Conservation (phyloP, 140 eudicot genomes). For the Oenanthe javanica region DNA sequence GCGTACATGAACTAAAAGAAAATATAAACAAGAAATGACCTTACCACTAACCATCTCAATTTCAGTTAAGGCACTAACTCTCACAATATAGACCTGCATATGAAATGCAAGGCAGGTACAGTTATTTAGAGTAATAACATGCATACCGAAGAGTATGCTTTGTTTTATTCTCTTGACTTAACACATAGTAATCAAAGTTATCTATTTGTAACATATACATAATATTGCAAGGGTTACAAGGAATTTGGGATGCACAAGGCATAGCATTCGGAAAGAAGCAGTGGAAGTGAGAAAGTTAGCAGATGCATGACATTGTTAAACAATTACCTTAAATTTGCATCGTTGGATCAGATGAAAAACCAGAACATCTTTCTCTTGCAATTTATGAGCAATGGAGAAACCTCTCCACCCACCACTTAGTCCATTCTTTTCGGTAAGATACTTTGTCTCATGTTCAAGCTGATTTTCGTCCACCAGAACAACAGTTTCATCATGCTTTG, state of each 20-base stretch:
- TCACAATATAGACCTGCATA: conserved; percentile 47
- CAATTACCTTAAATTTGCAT: conserved; percentile 55
- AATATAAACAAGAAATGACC: no score
- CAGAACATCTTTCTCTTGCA: conserved; percentile 51
- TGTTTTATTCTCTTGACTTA: background rate
- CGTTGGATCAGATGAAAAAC: conserved; percentile 53
- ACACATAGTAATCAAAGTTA: background rate
- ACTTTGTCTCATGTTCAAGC: conserved; percentile 32
- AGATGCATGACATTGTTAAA: background rate
- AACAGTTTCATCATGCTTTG: conserved; percentile 44
- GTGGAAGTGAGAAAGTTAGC: background rate
- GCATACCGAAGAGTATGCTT: no score
- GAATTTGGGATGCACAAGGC: background rate
- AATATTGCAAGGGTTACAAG: background rate
- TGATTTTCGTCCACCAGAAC: conserved; percentile 52
- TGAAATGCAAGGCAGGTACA: background rate
- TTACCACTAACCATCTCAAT: no score
- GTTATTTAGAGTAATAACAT: no score
- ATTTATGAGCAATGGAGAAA: conserved; percentile 49
- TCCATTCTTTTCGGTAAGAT: conserved; percentile 43
- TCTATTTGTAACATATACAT: background rate
- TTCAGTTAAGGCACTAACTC: conserved; percentile 31
- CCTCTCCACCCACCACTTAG: conserved; percentile 86
- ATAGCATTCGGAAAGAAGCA: background rate
- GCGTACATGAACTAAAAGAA: no score